Base-by-base conservation (phyloP, 257 asterid species). In the Nicotiana undulata region DNA sequence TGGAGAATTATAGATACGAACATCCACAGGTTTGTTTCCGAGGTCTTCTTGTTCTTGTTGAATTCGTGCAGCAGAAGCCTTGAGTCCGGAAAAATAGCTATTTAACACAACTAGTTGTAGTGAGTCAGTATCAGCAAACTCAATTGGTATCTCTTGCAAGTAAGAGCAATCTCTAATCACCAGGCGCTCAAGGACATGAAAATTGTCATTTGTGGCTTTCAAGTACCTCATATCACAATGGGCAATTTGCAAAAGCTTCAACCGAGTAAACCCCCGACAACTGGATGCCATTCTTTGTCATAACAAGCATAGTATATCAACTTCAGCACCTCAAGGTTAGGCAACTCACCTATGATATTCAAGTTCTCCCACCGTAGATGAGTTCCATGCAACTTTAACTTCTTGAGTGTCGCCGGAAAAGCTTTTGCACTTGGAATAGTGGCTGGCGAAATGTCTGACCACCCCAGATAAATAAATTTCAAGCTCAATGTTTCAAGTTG, bases 401-500 rank as follows among this genome's bases (percentile, higher is more conserved):
- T 65, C 20, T 75, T 64, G 16, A 86, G 85, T n/a, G 44, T 77
- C 3, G 68, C 76, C 16, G 87, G 87, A 53, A 84, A 84, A 13
- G 82, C 78, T 6, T 65, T 16, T 82, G 72, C 40, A 82, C 32
- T 18, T 16, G 53, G 80, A 76, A 64, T 56, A 5, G 1, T 12
- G 7, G 31, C 49, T 26, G 74, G 59, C 16, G n/a, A 15, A 15
- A 13, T 52, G n/a, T 53, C 59, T 3, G n/a, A 16, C 51, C 26
- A 24, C 64, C 64, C 51, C 34, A 52, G 63, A 58, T 55, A 18
- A 24, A 22, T 70, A 53, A 4, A 64, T 22, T 15, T 3, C 8
- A 79, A 9, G n/a, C 10, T 76, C 59, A 24, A 32, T 6, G 65
- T 66, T 67, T 67, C 67, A 24, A 64, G 61, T 20, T 29, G 55